Percentiles rank a stretch among this genome's conserved stretches.
These are phyloP conservation scores for Gossypium sturtianum DNA, from an alignment of 345 rosid species.

Conservation along the genomic window DNA sequence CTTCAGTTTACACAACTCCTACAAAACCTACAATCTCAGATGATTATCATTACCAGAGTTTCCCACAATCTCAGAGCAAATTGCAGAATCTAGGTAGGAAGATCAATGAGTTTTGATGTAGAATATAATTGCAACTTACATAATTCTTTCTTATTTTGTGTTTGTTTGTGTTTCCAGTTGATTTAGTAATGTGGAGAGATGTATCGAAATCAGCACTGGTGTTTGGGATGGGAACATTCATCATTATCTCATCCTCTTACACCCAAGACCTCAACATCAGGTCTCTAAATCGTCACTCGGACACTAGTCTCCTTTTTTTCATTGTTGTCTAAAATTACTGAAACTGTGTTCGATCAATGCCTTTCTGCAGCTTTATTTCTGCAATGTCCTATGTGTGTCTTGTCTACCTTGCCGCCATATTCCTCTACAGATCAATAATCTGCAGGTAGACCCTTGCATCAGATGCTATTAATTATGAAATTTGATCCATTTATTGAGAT, in stretches of 20 bases:
- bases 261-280: conserved; percentile 64
- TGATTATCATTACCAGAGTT: conserved; percentile 28
- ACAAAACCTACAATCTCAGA: conserved; percentile 30
- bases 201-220: conserved; percentile 63
- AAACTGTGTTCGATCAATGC: conserved; percentile 5
- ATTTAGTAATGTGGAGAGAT: conserved; percentile 95
- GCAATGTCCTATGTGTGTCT: conserved; percentile 76
- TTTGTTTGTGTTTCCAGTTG: conserved; percentile 45
- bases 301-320: conserved; percentile 2
- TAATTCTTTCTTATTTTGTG: neutral
- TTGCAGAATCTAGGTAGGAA: conserved; percentile 62
- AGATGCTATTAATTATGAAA: neutral
- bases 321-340: neutral
- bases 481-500: neutral
- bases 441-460: conserved; percentile 42
- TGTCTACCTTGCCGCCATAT: conserved; percentile 64
- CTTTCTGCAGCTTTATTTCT: conserved; percentile 64
- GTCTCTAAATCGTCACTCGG: conserved; percentile 14
- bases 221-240: conserved; percentile 76
- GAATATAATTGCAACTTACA: neutral
- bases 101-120: neutral
- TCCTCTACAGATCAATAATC: conserved; percentile 54
- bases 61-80: conserved; percentile 50
- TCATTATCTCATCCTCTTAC: conserved; percentile 70
- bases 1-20: conserved; percentile 31